phyloP scores from a whole-genome alignment of 495 filamentous ascomycete species.

The Elasticomyces elasticus region DNA sequence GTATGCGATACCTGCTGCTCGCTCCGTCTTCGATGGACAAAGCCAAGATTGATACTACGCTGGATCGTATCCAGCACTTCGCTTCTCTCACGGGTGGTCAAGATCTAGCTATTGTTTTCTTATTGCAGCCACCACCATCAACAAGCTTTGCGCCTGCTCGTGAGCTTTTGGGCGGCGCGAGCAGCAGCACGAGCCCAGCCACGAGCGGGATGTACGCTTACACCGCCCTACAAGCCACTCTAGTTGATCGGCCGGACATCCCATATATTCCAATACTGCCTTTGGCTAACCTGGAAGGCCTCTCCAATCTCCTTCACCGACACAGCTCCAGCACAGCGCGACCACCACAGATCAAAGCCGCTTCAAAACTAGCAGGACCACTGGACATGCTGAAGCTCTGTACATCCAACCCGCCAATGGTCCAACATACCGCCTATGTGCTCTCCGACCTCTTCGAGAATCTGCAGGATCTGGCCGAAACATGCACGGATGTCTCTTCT shows the following conservation, averaged over 20 bases:
- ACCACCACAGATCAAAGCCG: neutral
- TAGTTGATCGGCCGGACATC: constrained; percentile 47
- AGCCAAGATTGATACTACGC: constrained; percentile 22
- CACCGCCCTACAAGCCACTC: constrained; percentile 62
- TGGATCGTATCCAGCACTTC: constrained; percentile 42
- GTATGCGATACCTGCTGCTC: constrained; percentile 45
- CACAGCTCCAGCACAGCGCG: constrained; percentile 5
- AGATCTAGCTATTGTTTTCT: constrained; percentile 44
- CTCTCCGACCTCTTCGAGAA: constrained; percentile 24
- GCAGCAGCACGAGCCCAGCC: constrained; percentile 30
- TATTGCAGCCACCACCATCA: constrained; percentile 29
- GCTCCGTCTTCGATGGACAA: constrained; percentile 37
- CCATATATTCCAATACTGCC: constrained; percentile 53
- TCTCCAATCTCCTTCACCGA: constrained; percentile 7
- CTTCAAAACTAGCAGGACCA: neutral
- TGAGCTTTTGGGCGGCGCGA: constrained; percentile 20
- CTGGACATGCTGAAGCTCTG: constrained; percentile 26
- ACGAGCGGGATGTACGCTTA: constrained; percentile 56
- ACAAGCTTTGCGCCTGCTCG: constrained; percentile 15
- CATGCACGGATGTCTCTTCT: constrained; percentile 8
- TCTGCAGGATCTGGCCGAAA: constrained; percentile 22
- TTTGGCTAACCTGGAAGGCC: constrained; percentile 20
- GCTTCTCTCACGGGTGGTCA: constrained; percentile 33
- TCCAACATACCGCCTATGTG: constrained; percentile 19
- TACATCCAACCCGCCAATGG: constrained; percentile 20